Percentiles rank a stretch among this genome's conserved stretches.
Evolutionary conservation across 2,329 filamentous ascomycete species (phyloP).

Genomic region (Phialophora tarda): DNA sequence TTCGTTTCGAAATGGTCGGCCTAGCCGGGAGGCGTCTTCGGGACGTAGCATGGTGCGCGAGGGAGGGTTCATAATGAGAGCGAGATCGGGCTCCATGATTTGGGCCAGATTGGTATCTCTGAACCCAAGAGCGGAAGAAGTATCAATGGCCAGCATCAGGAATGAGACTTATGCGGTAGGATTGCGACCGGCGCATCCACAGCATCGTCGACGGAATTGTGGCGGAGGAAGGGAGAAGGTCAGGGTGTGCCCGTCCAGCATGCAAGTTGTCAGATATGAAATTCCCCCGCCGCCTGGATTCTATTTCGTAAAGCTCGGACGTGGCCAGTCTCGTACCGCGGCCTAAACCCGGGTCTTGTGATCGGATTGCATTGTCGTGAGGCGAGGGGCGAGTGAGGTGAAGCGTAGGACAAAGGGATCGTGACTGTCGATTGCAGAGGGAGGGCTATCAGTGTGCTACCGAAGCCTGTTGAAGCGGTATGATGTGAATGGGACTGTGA

Average conservation of each 20-base stretch:
- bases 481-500: background rate
- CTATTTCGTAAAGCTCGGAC: constrained; percentile 5
- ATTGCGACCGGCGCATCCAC: constrained; percentile 28
- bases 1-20: constrained; percentile 33
- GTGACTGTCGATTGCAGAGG: constrained; percentile 7
- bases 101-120: constrained; percentile 28
- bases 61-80: constrained; percentile 15
- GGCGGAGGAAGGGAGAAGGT: background rate
- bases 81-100: constrained; percentile 34
- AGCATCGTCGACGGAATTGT: constrained; percentile 25
- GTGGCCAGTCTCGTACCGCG: background rate
- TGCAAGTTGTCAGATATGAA: background rate
- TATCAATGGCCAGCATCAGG: constrained; percentile 37
- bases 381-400: constrained; percentile 4
- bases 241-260: background rate
- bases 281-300: background rate
- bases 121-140: constrained; percentile 29
- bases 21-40: constrained; percentile 33
- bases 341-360: constrained; percentile 2
- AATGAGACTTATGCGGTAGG: constrained; percentile 16
- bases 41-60: constrained; percentile 27
- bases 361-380: background rate
- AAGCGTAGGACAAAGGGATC: constrained; percentile 13
- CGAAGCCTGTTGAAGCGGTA: background rate
- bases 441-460: background rate